phyloP scores from a whole-genome alignment of 2,329 filamentous ascomycete genomes.

The Meredithiella fracta region DNA sequence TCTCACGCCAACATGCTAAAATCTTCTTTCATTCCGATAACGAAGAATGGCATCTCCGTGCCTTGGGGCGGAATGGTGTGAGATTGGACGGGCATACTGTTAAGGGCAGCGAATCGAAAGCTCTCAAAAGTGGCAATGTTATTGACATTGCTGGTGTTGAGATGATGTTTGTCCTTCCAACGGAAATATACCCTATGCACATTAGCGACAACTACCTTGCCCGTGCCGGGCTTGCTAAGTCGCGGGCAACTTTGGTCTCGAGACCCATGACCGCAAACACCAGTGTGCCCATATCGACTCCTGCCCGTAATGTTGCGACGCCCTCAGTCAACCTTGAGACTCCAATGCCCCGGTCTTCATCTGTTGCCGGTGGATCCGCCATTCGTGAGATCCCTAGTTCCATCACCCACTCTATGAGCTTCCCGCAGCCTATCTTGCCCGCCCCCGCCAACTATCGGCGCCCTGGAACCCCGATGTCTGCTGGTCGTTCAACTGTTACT shows the following conservation, averaged over 20 bases:
- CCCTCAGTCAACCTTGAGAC: slow-evolving; percentile 14
- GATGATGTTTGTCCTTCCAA: slow-evolving; percentile 97
- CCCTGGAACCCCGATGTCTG: slow-evolving; percentile 39
- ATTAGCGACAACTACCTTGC: slow-evolving; percentile 55
- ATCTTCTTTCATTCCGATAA: slow-evolving; percentile 54
- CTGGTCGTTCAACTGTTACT: slow-evolving; percentile 1
- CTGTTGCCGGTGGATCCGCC: slow-evolving; percentile 6
- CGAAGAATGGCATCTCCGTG: slow-evolving; percentile 65
- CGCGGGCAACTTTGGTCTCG: slow-evolving; percentile 18
- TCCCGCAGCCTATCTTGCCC: slow-evolving; percentile 37
- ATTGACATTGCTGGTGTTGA: slow-evolving; percentile 85
- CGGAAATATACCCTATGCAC: slow-evolving; percentile 46
- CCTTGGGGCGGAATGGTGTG: slow-evolving; percentile 83
- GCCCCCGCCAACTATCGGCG: slow-evolving; percentile 44
- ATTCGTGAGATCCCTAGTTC: slow-evolving; percentile 13
- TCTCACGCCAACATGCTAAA: slow-evolving; percentile 60
- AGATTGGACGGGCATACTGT: slow-evolving; percentile 53
- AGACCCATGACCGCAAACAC: neutral
- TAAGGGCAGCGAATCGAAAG: slow-evolving; percentile 35
- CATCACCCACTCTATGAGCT: slow-evolving; percentile 6
- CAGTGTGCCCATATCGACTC: slow-evolving; percentile 9
- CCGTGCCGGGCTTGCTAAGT: slow-evolving; percentile 36
- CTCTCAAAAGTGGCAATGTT: slow-evolving; percentile 71
- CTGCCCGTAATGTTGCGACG: slow-evolving; percentile 1
- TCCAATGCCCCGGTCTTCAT: slow-evolving; percentile 11